These are phyloP conservation scores for Rhizopus stolonifer DNA, from an alignment of 371 early-diverging fungal genomes.

Conservation along the genomic window DNA sequence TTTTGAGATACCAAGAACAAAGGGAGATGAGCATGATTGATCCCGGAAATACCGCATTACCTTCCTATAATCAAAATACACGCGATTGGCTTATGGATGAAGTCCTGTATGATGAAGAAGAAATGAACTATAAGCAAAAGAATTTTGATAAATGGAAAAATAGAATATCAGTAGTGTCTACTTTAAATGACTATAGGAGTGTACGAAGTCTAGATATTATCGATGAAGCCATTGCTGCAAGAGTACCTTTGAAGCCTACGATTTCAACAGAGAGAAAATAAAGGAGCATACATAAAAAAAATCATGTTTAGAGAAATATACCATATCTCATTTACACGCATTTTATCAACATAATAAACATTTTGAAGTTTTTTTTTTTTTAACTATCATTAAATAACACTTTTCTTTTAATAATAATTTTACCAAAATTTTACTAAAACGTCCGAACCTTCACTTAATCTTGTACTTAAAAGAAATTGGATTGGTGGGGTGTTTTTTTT, in stretches of 20 bases:
- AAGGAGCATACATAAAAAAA: background rate
- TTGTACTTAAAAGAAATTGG: too few relatives aligned
- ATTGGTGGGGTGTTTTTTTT: too few relatives aligned
- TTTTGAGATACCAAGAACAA: conserved; percentile 35
- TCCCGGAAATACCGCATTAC: conserved; percentile 11
- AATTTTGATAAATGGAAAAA: conserved; percentile 50
- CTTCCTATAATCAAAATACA: background rate
- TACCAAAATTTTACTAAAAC: too few relatives aligned
- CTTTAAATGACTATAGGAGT: conserved; percentile 43
- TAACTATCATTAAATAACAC: too few relatives aligned
- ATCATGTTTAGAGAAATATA: background rate
- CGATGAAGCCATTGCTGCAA: conserved; percentile 43
- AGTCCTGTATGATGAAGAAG: conserved; percentile 27
- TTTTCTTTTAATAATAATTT: too few relatives aligned
- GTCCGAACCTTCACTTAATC: too few relatives aligned
- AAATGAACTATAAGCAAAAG: conserved; percentile 25
- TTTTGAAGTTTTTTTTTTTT: conserved; percentile 9
- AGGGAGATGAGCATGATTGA: conserved; percentile 27
- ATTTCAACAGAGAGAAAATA: conserved; percentile 17
- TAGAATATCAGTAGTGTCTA: conserved; percentile 46
- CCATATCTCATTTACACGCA: background rate
- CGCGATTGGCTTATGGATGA: conserved; percentile 27
- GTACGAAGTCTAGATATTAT: conserved; percentile 46
- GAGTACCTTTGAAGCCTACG: conserved; percentile 35
- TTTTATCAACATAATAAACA: background rate